Evolutionary conservation across 2,329 filamentous ascomycete species (phyloP), one percentile per base, ranked within the genome.

Genomic region (Ceratocystis destructans): DNA sequence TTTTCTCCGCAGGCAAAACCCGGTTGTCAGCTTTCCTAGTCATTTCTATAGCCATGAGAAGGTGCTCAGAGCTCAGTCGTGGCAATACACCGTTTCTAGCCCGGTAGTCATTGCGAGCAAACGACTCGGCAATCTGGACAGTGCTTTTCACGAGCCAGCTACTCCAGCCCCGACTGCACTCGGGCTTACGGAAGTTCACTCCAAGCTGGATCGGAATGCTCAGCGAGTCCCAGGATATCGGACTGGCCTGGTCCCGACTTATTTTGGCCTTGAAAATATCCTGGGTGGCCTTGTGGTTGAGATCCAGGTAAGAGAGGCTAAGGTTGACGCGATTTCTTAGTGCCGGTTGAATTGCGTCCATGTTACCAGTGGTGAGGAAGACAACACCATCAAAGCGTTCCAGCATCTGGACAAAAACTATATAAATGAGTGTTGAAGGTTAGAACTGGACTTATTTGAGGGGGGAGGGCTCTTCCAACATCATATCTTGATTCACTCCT

Each of bases 61-160:
- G 33, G 33, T 37, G 33, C 33, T 37, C 33, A 10, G 33, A 8
- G 10, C 33, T 37, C 33, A 37, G 33, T 8, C 33, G 33, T 37
- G 33, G 33, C 33, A 37, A 8, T 8, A 37, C 33, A 8, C 33
- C 33, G 8, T 37, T 37, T 37, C 33, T 37, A 37, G 33, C 33
- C 10, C 33, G 33, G 8, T 37, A 37, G 46, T 20, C 17, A 70
- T 77, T 72, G 17, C 76, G 72, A 0, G 77, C 77, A 0, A 78
- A 70, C 50, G 73, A 74, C 1, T 74, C 74, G 0, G 75, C 75
- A 5, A 71, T 75, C 68, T 75, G 74, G 70, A 76, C 75, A 1
- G 74, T 74, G 20, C 72, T 76, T 53, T 75, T 73, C 57, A 76
- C 76, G 65, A 76, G 75, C 12, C 75, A 72, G 6, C 75, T 75